A percentile compares a stretch with the other conserved stretches of the same genome.
phyloP scores from a whole-genome alignment of 2,329 filamentous ascomycete species.

The Phaeosphaeria sp. region DNA sequence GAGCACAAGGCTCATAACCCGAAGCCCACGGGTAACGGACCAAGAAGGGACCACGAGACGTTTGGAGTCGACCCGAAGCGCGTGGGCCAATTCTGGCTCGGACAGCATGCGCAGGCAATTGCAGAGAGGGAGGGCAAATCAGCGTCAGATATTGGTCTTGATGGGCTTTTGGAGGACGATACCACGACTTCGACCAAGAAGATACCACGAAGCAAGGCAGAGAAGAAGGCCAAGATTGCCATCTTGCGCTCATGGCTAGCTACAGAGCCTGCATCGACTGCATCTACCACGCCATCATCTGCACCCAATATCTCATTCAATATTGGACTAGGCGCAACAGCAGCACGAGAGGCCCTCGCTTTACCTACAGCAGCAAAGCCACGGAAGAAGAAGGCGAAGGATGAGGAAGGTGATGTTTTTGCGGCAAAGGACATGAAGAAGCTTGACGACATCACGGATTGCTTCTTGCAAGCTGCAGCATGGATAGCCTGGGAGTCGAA shows the following conservation, averaged over 20 bases:
- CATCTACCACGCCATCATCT: conserved; percentile 1
- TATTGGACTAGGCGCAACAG: conserved; percentile 12
- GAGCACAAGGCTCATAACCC: not conserved
- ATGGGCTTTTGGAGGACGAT: not conserved
- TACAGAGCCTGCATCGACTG: conserved; percentile 13
- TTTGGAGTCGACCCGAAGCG: conserved; percentile 45
- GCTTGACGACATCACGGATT: conserved; percentile 82
- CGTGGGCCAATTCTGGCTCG: conserved; percentile 48
- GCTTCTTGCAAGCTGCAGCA: conserved; percentile 76
- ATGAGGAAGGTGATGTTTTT: conserved; percentile 11
- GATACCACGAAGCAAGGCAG: conserved; percentile 48
- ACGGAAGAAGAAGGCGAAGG: conserved; percentile 6
- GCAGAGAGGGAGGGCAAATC: not conserved
- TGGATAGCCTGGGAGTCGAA: conserved; percentile 80
- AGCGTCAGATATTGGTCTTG: not conserved
- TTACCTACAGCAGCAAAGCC: conserved; percentile 3
- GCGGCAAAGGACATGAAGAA: conserved; percentile 55
- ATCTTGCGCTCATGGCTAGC: conserved; percentile 56
- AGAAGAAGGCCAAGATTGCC: conserved; percentile 69
- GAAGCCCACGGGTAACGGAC: not conserved
- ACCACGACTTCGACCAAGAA: conserved; percentile 28
- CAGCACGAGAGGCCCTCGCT: conserved; percentile 15
- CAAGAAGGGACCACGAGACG: conserved; percentile 17
- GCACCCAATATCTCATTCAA: conserved; percentile 25
- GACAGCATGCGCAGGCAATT: conserved; percentile 14